Evolutionary conservation across 2,329 filamentous ascomycete species (phyloP).

Genomic region (Leptodontidium sp.): DNA sequence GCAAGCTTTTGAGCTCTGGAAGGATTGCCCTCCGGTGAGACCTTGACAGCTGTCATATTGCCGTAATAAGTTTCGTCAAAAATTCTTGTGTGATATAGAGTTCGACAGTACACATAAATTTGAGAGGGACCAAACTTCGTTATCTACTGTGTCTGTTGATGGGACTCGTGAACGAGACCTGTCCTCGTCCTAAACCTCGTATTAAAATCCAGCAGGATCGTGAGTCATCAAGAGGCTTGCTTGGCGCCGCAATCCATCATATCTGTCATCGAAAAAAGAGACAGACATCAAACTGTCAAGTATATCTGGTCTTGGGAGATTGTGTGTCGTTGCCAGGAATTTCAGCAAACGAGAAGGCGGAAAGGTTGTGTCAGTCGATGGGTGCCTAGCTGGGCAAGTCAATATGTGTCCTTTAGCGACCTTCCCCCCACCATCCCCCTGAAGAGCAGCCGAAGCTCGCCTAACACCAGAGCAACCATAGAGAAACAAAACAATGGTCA

Average conservation of each 20-base stretch:
- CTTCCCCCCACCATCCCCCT: background rate
- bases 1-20: too few relatives aligned
- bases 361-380: background rate
- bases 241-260: background rate
- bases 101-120: background rate
- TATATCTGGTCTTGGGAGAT: background rate
- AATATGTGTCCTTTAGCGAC: background rate
- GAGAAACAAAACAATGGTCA: background rate
- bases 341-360: too few relatives aligned
- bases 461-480: background rate
- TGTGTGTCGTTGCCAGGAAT: too few relatives aligned
- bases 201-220: background rate
- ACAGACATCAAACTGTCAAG: background rate
- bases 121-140: background rate
- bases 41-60: background rate
- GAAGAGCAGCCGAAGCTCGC: background rate
- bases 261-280: background rate
- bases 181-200: conserved; percentile 8
- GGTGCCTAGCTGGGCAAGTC: background rate
- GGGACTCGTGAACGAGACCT: background rate
- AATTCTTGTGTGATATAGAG: background rate
- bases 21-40: background rate
- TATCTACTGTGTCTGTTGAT: background rate
- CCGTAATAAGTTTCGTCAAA: background rate
- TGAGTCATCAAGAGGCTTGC: conserved; percentile 12